phyloP scores from a whole-genome alignment of 2,329 filamentous ascomycete species.

The Zymoseptoria passerinii region DNA sequence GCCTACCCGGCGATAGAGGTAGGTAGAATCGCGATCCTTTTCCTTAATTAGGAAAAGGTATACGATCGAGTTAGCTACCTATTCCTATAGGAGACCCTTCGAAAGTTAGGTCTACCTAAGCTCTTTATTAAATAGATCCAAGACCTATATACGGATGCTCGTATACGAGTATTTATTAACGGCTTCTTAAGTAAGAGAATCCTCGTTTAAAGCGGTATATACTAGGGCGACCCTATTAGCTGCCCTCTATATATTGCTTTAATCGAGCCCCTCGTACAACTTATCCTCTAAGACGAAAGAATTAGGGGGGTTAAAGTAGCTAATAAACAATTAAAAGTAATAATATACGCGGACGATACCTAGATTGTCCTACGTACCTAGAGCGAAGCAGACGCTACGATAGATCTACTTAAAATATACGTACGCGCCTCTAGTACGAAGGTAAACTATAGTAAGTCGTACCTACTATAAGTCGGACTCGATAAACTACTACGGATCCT shows the following conservation, averaged over 20 bases:
- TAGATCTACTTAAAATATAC: neutral
- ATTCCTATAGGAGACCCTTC: constrained; percentile 1
- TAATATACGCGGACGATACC: neutral
- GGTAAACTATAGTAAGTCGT: neutral
- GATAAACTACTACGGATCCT: neutral
- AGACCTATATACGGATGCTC: neutral
- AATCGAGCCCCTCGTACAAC: neutral
- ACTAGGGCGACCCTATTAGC: constrained; percentile 2
- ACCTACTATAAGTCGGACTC: neutral
- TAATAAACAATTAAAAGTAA: neutral
- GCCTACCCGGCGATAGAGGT: neutral
- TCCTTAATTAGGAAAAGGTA: constrained; percentile 2
- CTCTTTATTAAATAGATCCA: constrained; percentile 1
- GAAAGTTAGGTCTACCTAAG: neutral
- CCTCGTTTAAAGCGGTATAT: neutral
- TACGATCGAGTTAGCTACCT: neutral
- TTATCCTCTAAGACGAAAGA: neutral
- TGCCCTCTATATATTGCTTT: neutral
- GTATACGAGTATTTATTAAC: neutral
- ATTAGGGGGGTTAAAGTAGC: neutral
- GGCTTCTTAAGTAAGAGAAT: neutral
- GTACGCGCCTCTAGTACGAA: neutral
- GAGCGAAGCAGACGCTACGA: neutral
- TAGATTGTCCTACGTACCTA: neutral
- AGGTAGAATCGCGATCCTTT: too few species aligned